Evolutionary conservation across 2,329 filamentous ascomycete genomes (phyloP), one percentile per base, ranked within the genome.

Genomic region (Hansfordia pulvinata): DNA sequence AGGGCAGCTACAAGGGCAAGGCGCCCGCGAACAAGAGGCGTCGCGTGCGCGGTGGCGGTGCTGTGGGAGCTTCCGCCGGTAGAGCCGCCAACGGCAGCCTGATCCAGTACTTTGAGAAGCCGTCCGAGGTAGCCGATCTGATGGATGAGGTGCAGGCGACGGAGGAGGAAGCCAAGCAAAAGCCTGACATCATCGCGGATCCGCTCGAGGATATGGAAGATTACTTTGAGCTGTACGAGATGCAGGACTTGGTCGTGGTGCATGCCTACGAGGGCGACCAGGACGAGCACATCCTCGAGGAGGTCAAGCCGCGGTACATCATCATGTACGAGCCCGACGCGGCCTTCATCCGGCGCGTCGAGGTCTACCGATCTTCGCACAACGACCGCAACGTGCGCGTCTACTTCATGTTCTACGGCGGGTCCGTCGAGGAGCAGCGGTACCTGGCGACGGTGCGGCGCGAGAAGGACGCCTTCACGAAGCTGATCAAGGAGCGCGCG

Each of bases 291-390:
- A 68, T 96, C n/a, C 67, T 98, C 2, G 88, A 98, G 49, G 90
- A 98, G 53, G 66, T 90, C 31, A 85, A 82, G 44, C 90, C 90
- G 18, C 76, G 82, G 33, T 94, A 94, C 51, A 84, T 98, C 32
- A 80, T 98, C 56, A 96, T 98, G 90, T 98, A 94, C 52, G 90
- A 96, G 48, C 88, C 90, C 1, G 85, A 96, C 38, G 75, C 88
- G 3, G 76, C 88, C 3, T 98, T 98, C 50, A 93, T 96, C 43
- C 75, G 90, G 10, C 69, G 88, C 19, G 79, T 98, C 12, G 90
- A 98, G 49, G 86, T 96, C 2, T 98, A 96, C 53, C 76, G 90
- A 20, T 93, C 85, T 27, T 94, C 86, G 8, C 90, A 98, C 53
- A 80, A 76, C 31, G 83, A 88, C 47, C 67, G 85, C 19, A 85